These are phyloP conservation scores for Stemphylium beticola DNA, from an alignment of 2,329 filamentous ascomycete species.

Conservation along the genomic window DNA sequence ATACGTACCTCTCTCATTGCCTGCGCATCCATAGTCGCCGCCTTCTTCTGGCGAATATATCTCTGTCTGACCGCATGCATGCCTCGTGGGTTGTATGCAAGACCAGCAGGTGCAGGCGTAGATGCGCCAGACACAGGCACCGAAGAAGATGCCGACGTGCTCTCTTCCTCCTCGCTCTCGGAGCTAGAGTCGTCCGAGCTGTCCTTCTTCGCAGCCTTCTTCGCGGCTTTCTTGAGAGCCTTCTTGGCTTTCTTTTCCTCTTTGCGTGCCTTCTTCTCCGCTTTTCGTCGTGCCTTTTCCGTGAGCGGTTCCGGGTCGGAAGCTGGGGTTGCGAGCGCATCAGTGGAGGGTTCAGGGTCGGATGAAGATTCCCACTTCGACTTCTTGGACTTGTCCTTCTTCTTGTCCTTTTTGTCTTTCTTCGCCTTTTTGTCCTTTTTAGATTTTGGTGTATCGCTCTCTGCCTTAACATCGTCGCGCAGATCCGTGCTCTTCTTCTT, in stretches of 20 bases:
- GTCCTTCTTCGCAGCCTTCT: conserved; percentile 47
- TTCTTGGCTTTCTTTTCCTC: conserved; percentile 57
- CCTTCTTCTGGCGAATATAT: conserved; percentile 87
- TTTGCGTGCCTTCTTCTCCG: conserved; percentile 54
- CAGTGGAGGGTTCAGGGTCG: conserved; percentile 27
- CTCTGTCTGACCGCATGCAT: conserved; percentile 78
- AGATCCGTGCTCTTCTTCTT: conserved; percentile 48
- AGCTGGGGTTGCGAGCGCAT: conserved; percentile 23
- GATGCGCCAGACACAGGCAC: conserved; percentile 51
- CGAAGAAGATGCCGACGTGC: conserved; percentile 36
- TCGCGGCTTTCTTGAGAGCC: conserved; percentile 54
- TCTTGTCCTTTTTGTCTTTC: conserved; percentile 45
- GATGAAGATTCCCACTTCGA: conserved; percentile 32
- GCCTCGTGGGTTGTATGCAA: conserved; percentile 54
- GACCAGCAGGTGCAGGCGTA: conserved; percentile 52
- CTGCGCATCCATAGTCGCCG: conserved; percentile 79
- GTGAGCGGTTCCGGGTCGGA: conserved; percentile 48
- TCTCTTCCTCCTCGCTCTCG: conserved; percentile 36
- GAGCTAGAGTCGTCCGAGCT: conserved; percentile 33
- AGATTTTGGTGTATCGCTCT: conserved; percentile 27
- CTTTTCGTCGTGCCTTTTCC: conserved; percentile 49
- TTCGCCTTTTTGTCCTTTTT: conserved; percentile 40
- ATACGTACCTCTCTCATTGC: conserved; percentile 79
- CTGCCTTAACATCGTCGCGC: conserved; percentile 35
- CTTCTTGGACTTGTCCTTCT: conserved; percentile 34